phyloP scores from a whole-genome alignment of 768 basidiomycete genomes.

The Pulveroboletus frians region DNA sequence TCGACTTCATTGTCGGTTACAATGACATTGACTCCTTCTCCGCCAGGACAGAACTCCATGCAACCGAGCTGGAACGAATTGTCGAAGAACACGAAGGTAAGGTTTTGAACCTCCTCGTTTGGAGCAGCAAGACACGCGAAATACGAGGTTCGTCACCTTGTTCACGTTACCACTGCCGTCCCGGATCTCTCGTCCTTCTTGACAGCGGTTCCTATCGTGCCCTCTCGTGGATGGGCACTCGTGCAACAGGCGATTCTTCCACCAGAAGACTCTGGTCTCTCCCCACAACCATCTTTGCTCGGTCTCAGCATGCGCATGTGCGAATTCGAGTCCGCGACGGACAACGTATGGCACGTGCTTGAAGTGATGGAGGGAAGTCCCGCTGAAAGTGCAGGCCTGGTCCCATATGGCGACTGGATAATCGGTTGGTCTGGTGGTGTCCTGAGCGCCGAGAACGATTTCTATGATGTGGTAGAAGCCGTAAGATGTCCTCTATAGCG shows the following conservation, averaged over 20 bases:
- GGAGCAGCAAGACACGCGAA: conserved; percentile 74
- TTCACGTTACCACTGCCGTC: not conserved
- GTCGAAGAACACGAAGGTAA: conserved; percentile 78
- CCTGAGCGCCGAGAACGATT: conserved; percentile 86
- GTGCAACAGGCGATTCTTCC: conserved; percentile 34
- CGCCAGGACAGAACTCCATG: conserved; percentile 53
- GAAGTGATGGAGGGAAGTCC: conserved; percentile 96
- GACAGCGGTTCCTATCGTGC: conserved; percentile 76
- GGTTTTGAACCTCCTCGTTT: conserved; percentile 66
- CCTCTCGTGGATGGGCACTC: conserved; percentile 80
- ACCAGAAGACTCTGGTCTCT: conserved; percentile 37
- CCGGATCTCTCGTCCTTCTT: not conserved
- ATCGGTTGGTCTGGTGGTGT: conserved; percentile 95
- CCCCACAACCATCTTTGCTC: conserved; percentile 78
- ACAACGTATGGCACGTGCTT: conserved; percentile 97
- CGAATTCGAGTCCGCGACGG: conserved; percentile 79
- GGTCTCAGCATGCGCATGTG: conserved; percentile 94
- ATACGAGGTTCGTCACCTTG: conserved; percentile 52
- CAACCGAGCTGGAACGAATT: conserved; percentile 66
- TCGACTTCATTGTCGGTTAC: conserved; percentile 94
- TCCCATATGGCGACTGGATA: conserved; percentile 79
- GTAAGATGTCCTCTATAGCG: conserved; percentile 39
- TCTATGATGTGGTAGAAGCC: conserved; percentile 92
- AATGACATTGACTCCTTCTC: conserved; percentile 56
- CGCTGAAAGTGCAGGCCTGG: conserved; percentile 92